Evolutionary conservation across 176 grass and related monocot species (phyloP), one percentile per base, ranked within the genome.

Genomic region (Eleusine coracana): DNA sequence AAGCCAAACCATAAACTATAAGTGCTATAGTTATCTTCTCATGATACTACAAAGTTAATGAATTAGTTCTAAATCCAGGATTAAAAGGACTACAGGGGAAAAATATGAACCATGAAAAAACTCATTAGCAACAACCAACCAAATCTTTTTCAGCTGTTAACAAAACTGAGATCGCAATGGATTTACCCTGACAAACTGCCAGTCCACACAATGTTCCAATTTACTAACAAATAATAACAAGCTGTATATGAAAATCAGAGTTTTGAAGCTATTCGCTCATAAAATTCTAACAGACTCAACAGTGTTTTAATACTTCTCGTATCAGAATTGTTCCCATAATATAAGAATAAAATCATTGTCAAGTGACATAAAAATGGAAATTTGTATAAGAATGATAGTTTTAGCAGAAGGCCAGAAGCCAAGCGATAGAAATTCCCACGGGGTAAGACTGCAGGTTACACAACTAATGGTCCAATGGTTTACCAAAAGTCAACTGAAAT

Each of bases 1-100:
- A 45, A 82, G 54, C n/a, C 34, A 82, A 87, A 82, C 34, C n/a
- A 54, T 31, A 82, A 27, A 75, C 8, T 39, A 64, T 23, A 80
- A 73, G 31, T 55, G 12, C 55, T 55, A 17, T 66, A 11, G 50
- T 16, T 51, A 51, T 51, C 49, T 56, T 56, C 52, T 54, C 49
- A 44, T 5, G 23, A 58, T 67, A 72, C 15, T 74, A 37, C 39
- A 64, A 74, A 52, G 29, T 17, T 55, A 37, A 37, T 2, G n/a
- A 15, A 66, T 86, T 80, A 34, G 6, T 59, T 67, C 5, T 14
- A 14, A 44, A 17, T 71, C 37, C 17, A 71, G 25, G 73, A 80
- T 10, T 45, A 7, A 12, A 80, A 66, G 12, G 11, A 17, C 23
- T 66, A 39, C 34, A 40, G 20, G 52, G 76, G 51, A 25, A 5